phyloP scores from a whole-genome alignment of 1,284 basidiomycete genomes.

The Fomes fomentarius region DNA sequence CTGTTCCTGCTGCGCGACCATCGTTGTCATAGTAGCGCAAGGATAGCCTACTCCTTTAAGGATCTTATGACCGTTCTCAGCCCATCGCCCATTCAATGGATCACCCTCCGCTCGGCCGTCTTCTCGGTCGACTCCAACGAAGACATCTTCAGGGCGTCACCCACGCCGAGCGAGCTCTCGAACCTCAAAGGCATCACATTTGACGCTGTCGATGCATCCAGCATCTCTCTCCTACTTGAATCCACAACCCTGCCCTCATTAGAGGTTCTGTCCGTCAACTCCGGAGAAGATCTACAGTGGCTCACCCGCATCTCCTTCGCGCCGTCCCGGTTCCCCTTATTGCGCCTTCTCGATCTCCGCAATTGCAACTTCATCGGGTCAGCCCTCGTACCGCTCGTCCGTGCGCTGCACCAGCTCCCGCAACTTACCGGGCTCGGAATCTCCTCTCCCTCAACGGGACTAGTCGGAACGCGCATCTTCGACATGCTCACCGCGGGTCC shows the following conservation, averaged over 20 bases:
- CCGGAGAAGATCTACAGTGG: conserved; percentile 37
- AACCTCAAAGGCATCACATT: conserved; percentile 29
- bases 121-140: conserved; percentile 35
- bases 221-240: conserved; percentile 35
- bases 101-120: conserved; percentile 32
- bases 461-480: conserved; percentile 34
- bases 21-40: conserved; percentile 28
- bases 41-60: conserved; percentile 32
- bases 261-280: conserved; percentile 32
- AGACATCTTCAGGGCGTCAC: conserved; percentile 29
- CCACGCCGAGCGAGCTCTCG: conserved; percentile 23
- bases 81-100: conserved; percentile 30
- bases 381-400: conserved; percentile 34
- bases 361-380: conserved; percentile 35
- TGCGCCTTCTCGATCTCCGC: conserved; percentile 37
- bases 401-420: conserved; percentile 35
- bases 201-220: conserved; percentile 33
- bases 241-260: conserved; percentile 31
- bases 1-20: conserved; percentile 35
- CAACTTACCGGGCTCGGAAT: conserved; percentile 36
- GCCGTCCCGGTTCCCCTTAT: conserved; percentile 27
- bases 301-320: conserved; percentile 31
- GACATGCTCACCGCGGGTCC: conserved; percentile 32
- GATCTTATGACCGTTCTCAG: conserved; percentile 32
- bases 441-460: conserved; percentile 31